Evolutionary conservation across 768 basidiomycete genomes (phyloP).

Genomic region (Hygrophorus russula): DNA sequence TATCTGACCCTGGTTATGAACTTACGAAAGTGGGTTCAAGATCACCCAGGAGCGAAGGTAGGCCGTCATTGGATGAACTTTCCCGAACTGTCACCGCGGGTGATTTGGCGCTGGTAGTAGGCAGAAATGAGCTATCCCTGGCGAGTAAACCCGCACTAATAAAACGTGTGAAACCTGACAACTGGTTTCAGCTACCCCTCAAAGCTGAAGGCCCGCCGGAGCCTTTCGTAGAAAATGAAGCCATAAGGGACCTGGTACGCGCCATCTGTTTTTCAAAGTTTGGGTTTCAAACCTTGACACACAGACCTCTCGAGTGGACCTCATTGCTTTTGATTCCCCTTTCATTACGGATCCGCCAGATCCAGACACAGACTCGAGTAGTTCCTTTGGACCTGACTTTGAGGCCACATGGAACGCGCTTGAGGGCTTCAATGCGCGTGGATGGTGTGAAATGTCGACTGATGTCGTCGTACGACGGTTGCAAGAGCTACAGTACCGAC

Average conservation of each 20-base stretch:
- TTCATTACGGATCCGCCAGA: conserved; percentile 38
- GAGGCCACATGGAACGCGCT: conserved; percentile 45
- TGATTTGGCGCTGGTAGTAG: conserved; percentile 31
- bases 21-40: conserved; percentile 17
- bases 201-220: not conserved
- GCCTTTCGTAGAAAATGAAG: not conserved
- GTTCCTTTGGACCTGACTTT: conserved; percentile 29
- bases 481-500: conserved; percentile 27
- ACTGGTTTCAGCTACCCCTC: not conserved
- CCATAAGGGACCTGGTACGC: conserved; percentile 12
- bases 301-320: conserved; percentile 33
- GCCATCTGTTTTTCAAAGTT: not conserved
- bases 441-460: conserved; percentile 56
- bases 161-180: not conserved
- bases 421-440: conserved; percentile 35
- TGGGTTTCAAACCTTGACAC: conserved; percentile 4
- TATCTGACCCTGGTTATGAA: conserved; percentile 22
- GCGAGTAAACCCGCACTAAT: conserved; percentile 7
- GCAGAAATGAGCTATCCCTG: conserved; percentile 17
- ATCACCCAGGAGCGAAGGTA: conserved; percentile 15
- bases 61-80: conserved; percentile 12
- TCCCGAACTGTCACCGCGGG: conserved; percentile 28
- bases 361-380: conserved; percentile 5
- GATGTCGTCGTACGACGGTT: conserved; percentile 43
- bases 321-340: conserved; percentile 69